Conservation (phyloP, 2,329 filamentous ascomycete species). For the Hirsutella rhossiliensis region DNA sequence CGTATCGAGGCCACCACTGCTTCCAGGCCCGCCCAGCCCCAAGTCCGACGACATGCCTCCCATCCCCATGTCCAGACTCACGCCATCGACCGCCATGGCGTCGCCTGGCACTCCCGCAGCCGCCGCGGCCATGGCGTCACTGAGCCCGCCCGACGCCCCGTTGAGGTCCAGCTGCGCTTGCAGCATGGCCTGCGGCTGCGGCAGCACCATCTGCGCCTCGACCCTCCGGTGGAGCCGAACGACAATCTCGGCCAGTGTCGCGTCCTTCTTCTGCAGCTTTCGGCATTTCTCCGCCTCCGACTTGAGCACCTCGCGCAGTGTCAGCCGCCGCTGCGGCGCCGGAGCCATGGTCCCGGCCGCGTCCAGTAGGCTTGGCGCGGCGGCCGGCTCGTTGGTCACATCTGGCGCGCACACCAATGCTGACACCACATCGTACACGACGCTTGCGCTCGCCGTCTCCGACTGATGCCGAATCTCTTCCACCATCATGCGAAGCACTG, state of each 20-base stretch:
- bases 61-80: constrained; percentile 34
- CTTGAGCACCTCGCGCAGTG: constrained; percentile 48
- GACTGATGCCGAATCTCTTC: constrained; percentile 56
- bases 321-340: constrained; percentile 34
- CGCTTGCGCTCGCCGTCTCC: constrained; percentile 43
- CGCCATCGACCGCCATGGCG: constrained; percentile 25
- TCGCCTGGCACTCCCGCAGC: constrained; percentile 24
- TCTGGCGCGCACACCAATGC: constrained; percentile 59
- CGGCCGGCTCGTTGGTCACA: constrained; percentile 29
- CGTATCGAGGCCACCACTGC: constrained; percentile 17
- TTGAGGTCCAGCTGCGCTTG: constrained; percentile 26
- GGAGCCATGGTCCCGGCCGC: constrained; percentile 22
- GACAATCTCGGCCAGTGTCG: constrained; percentile 44
- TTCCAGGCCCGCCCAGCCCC: constrained; percentile 21
- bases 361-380: constrained; percentile 18
- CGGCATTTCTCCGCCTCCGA: constrained; percentile 45
- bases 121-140: constrained; percentile 30
- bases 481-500: constrained; percentile 48
- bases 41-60: constrained; percentile 23
- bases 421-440: constrained; percentile 57
- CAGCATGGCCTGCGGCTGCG: constrained; percentile 27
- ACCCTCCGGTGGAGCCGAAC: constrained; percentile 52
- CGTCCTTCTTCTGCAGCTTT: constrained; percentile 42
- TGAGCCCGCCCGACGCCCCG: constrained; percentile 23
- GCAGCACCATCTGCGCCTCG: constrained; percentile 48